Evolutionary conservation across 257 asterid genomes (phyloP), one percentile per base, ranked within the genome.

Genomic region (Primulina huaijiensis): DNA sequence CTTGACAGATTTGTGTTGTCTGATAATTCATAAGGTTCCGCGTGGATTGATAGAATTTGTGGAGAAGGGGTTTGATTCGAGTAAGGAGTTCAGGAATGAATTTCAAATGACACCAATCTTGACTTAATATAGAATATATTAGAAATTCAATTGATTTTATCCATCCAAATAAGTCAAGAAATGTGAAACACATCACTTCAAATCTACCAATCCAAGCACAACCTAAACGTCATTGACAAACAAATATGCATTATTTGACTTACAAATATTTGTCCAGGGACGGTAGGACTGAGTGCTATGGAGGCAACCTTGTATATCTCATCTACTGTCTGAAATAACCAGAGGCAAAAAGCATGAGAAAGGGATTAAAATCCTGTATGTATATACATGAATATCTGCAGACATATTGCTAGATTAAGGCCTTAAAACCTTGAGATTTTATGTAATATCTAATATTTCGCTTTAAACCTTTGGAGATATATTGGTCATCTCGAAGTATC

Each of bases 231-330:
- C 19, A 43, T 14, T 43, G 3, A 3, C 53, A 43, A 43, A 52
- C 58, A 46, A 60, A 63, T 60, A 62, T 30, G 21, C 30, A 46
- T 10, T 46, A 21, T 8, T 50, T 20, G 34, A 74, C 99, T 83
- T 87, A 94, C 99, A 52, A 94, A 90, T 76, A 94, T 89, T 86
- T 94, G 99, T 62, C 88, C 99, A 63, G 99, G 97, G 52, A 94
- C 99, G 70, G 89, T 94, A 64, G 99, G 99, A 80, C 98, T 88
- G 70, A 94, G 92, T 14, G 99, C 66, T 75, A 94, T 94, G 60
- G 99, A 94, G 43, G 99, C 74, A 79, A 94, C 96, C 85, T 94
- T 94, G 89, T 92, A 94, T 70, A 94, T 94, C 88, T 94, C 99
- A 79, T 94, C 98, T 12, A 92, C 97, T 5, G 95, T 67, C 99